phyloP scores from a whole-genome alignment of 2,329 filamentous ascomycete species.

The Sclerotinia minor region DNA sequence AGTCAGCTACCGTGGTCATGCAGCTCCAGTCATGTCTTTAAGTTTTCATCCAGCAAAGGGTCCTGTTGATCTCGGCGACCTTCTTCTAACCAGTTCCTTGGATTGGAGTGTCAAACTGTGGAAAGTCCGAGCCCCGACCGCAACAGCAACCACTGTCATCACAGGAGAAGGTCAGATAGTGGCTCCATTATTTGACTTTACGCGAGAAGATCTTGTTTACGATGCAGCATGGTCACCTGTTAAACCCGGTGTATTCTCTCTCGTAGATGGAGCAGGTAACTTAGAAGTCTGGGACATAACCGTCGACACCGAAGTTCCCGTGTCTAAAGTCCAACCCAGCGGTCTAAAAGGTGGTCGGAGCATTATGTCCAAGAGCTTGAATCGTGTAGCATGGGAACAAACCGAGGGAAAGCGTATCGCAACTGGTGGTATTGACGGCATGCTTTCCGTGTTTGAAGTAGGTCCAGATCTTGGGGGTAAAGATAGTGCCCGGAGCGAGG shows the following conservation, averaged over 20 bases:
- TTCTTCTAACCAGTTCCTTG: constrained; percentile 86
- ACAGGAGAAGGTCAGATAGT: constrained; percentile 54
- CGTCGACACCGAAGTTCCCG: constrained; percentile 86
- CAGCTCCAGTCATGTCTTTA: constrained; percentile 92
- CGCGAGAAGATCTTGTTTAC: constrained; percentile 94
- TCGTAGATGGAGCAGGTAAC: constrained; percentile 89
- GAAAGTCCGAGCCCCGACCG: constrained; percentile 83
- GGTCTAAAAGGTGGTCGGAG: constrained; percentile 62
- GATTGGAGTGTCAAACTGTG: constrained; percentile 98
- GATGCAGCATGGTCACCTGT: constrained; percentile 94
- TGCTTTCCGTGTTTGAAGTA: constrained; percentile 91
- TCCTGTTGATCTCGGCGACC: constrained; percentile 88
- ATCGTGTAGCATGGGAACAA: constrained; percentile 92
- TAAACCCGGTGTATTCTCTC: constrained; percentile 89
- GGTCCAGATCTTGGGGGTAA: constrained; percentile 78
- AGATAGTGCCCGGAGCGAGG: constrained; percentile 79
- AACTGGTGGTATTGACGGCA: constrained; percentile 87
- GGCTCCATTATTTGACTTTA: constrained; percentile 80
- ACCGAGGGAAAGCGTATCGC: constrained; percentile 84
- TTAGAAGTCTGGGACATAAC: constrained; percentile 96
- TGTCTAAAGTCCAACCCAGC: constrained; percentile 75
- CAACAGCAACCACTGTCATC: constrained; percentile 59
- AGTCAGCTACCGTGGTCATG: constrained; percentile 85
- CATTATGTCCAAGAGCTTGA: constrained; percentile 81
- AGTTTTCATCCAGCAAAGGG: constrained; percentile 93